Evolutionary conservation across 2,329 filamentous ascomycete species (phyloP).

Genomic region (Drechslerella stenobrocha): DNA sequence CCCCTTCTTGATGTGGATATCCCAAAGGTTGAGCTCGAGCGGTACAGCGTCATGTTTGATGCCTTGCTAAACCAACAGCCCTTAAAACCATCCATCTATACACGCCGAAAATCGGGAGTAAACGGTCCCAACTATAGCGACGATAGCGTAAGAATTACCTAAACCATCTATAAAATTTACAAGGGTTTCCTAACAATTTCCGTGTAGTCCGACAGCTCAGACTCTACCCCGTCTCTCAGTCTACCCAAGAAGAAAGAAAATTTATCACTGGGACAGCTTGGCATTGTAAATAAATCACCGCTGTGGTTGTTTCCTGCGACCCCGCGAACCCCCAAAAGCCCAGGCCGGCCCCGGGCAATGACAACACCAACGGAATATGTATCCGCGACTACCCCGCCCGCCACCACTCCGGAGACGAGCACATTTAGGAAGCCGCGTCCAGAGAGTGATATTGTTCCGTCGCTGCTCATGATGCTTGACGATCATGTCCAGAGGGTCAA

Average conservation of each 20-base stretch:
- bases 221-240: slow-evolving; percentile 49
- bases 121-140: slow-evolving; percentile 18
- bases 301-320: slow-evolving; percentile 44
- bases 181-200: not conserved
- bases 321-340: slow-evolving; percentile 43
- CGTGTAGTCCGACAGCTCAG: slow-evolving; percentile 47
- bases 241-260: slow-evolving; percentile 47
- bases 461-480: slow-evolving; percentile 44
- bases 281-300: slow-evolving; percentile 38
- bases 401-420: slow-evolving; percentile 21
- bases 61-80: slow-evolving; percentile 64
- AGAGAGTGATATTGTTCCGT: slow-evolving; percentile 46
- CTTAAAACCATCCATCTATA: slow-evolving; percentile 38
- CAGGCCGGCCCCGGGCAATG: slow-evolving; percentile 40
- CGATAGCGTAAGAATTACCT: slow-evolving; percentile 47
- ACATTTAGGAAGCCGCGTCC: slow-evolving; percentile 27
- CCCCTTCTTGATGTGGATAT: slow-evolving; percentile 71
- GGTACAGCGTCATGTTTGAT: slow-evolving; percentile 93
- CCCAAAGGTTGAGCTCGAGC: slow-evolving; percentile 76
- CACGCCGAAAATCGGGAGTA: slow-evolving; percentile 36
- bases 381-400: not conserved
- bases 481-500: slow-evolving; percentile 25
- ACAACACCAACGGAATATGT: slow-evolving; percentile 31
- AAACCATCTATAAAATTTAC: not conserved
- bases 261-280: slow-evolving; percentile 28